Conservation (phyloP, 441 rosid species). For the Populus hybrid region DNA sequence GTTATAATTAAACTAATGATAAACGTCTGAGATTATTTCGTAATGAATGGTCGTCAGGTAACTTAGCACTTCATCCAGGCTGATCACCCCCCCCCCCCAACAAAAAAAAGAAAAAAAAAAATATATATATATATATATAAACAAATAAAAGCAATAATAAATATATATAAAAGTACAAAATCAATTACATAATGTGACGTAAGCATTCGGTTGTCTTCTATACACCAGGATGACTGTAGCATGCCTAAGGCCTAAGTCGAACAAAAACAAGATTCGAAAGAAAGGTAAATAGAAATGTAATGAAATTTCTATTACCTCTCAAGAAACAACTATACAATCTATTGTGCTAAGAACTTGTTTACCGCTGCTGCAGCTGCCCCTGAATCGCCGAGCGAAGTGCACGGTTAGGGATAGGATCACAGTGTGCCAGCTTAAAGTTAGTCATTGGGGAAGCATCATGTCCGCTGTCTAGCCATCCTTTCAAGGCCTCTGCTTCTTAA, state of each 20-base stretch:
- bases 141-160: neutral
- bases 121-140: too few relatives aligned
- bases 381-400: constrained; percentile 91
- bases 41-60: too few relatives aligned
- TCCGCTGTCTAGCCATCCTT: constrained; percentile 91
- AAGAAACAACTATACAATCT: neutral
- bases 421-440: constrained; percentile 51
- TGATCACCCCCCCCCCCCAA: neutral
- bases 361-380: constrained; percentile 45
- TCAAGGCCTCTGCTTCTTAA: too few relatives aligned
- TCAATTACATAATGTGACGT: neutral
- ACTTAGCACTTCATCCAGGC: too few relatives aligned
- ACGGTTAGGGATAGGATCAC: constrained; percentile 69
- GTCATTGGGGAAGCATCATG: constrained; percentile 91
- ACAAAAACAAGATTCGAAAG: neutral
- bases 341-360: constrained; percentile 2
- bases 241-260: neutral
- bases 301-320: neutral
- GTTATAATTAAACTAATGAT: too few relatives aligned
- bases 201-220: neutral
- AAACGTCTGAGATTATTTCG: too few relatives aligned
- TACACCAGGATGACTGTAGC: neutral
- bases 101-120: neutral
- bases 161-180: too few relatives aligned
- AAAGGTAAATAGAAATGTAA: neutral